Percentiles rank a stretch among this genome's conserved stretches.
Evolutionary conservation across 768 basidiomycete genomes (phyloP).

Genomic region (Lactarius evosmus): DNA sequence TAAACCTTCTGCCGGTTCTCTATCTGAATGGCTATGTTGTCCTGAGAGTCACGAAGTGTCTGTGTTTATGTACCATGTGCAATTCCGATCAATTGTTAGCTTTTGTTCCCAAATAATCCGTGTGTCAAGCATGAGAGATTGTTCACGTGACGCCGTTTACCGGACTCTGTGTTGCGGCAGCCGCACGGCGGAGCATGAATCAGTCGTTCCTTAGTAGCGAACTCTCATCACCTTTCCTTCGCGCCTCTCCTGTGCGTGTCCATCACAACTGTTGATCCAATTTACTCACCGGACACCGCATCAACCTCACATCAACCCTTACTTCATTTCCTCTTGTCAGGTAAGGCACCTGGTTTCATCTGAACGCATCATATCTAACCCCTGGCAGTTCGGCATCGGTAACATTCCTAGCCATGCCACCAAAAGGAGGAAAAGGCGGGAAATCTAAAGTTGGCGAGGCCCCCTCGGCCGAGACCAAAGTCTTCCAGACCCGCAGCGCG

Average conservation of each 20-base stretch:
- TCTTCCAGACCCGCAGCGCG: constrained; percentile 15
- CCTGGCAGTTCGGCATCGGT: not conserved
- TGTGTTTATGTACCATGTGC: not conserved
- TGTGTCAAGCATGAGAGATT: not conserved
- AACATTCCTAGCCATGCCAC: not conserved
- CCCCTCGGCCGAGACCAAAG: not conserved
- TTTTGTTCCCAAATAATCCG: not conserved
- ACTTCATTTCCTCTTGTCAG: not conserved
- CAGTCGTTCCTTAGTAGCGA: constrained; percentile 11
- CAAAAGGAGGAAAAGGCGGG: constrained; percentile 11
- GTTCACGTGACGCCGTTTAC: constrained; percentile 28
- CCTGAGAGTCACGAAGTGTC: not conserved
- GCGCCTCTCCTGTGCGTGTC: not conserved
- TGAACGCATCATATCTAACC: not conserved
- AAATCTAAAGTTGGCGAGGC: constrained; percentile 9
- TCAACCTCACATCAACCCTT: not conserved
- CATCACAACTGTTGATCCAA: not conserved
- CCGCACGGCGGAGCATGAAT: constrained; percentile 25
- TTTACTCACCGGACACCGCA: not conserved
- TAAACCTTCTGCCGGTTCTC: not conserved
- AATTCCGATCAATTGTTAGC: not conserved
- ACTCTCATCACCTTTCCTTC: constrained; percentile 10
- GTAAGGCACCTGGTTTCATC: not conserved
- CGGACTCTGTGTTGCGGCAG: not conserved
- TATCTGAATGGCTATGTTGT: not conserved